phyloP scores from a whole-genome alignment of 2,329 filamentous ascomycete species.

The Hysterium pulicare region DNA sequence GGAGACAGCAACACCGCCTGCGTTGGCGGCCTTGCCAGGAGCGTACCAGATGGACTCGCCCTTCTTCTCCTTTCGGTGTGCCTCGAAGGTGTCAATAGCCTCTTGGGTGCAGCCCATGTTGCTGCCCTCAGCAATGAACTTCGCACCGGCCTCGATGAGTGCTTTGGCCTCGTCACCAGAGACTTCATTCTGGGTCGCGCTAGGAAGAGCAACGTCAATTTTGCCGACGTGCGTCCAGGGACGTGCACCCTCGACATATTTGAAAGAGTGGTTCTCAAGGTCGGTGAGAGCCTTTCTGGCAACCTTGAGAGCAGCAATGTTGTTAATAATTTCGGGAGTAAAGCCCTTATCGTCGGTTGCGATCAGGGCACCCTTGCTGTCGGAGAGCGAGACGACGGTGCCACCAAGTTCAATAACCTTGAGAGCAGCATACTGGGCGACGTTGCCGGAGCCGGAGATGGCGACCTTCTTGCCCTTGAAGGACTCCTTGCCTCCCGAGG shows the following conservation, averaged over 20 bases:
- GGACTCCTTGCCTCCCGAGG: constrained; percentile 70
- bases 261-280: constrained; percentile 68
- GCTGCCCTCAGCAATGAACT: constrained; percentile 91
- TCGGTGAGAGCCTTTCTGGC: constrained; percentile 77
- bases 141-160: constrained; percentile 70
- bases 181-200: constrained; percentile 97
- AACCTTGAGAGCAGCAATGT: constrained; percentile 83
- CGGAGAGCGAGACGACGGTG: constrained; percentile 87
- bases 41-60: constrained; percentile 86
- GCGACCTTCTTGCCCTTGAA: constrained; percentile 91
- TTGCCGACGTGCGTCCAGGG: constrained; percentile 89
- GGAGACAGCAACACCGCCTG: constrained; percentile 93
- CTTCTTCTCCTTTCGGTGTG: constrained; percentile 65
- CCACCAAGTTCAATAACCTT: constrained; percentile 96
- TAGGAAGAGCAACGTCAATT: constrained; percentile 88
- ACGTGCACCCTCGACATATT: constrained; percentile 80
- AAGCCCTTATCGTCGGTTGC: constrained; percentile 68
- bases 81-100: constrained; percentile 91
- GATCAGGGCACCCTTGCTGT: constrained; percentile 82
- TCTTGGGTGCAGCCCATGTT: constrained; percentile 99
- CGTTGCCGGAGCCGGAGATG: constrained; percentile 95
- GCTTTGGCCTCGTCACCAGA: constrained; percentile 83
- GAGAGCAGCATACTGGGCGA: constrained; percentile 94
- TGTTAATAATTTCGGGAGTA: constrained; percentile 72
- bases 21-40: constrained; percentile 93